Percentiles rank a stretch among this genome's conserved stretches.
Conservation (phyloP, 768 basidiomycete genomes). For the Boletellus emodensis region DNA sequence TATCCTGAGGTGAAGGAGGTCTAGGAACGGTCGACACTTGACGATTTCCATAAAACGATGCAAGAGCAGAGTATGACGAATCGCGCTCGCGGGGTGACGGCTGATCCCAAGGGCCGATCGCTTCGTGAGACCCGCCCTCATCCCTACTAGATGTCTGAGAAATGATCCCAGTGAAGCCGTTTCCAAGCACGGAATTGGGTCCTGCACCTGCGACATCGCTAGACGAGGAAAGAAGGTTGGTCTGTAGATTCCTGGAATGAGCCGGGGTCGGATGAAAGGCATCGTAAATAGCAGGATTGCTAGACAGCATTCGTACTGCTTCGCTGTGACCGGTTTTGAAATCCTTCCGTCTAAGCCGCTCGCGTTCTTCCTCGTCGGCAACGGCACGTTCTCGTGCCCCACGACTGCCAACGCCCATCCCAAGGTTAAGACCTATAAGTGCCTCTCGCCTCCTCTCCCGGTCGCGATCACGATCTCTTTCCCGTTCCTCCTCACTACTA, state of each 20-base stretch:
- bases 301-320: conserved; percentile 36
- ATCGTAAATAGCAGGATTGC: conserved; percentile 57
- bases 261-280: conserved; percentile 67
- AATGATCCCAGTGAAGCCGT: conserved; percentile 24
- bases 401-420: conserved; percentile 33
- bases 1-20: conserved; percentile 24
- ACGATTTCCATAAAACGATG: conserved; percentile 27
- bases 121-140: conserved; percentile 21
- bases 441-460: conserved; percentile 40
- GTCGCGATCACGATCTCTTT: conserved; percentile 47
- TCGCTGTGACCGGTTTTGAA: conserved; percentile 38
- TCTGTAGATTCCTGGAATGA: conserved; percentile 25
- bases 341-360: conserved; percentile 52
- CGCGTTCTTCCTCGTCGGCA: conserved; percentile 54
- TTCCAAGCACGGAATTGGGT: conserved; percentile 21
- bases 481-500: conserved; percentile 34
- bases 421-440: conserved; percentile 38
- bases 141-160: conserved; percentile 26
- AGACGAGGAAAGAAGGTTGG: conserved; percentile 19
- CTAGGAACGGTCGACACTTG: conserved; percentile 23
- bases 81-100: conserved; percentile 33
- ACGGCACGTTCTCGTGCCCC: conserved; percentile 60
- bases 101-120: conserved; percentile 32
- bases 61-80: conserved; percentile 17
- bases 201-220: conserved; percentile 15